Conservation (phyloP, 2,329 filamentous ascomycete genomes). For the Bipolaris oryzae region DNA sequence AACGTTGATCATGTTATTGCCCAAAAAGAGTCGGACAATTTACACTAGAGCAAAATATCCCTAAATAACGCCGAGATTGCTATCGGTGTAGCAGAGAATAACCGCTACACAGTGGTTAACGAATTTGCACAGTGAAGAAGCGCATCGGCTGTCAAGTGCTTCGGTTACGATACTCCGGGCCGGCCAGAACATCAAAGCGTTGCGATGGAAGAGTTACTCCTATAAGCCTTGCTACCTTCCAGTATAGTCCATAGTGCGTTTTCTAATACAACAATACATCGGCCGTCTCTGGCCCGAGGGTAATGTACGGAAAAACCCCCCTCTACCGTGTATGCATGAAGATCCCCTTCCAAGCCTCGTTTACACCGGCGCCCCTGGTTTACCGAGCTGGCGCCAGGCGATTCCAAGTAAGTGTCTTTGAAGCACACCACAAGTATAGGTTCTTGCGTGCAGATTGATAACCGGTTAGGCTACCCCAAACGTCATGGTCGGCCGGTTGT, state of each 20-base stretch:
- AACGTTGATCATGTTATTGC: too few species aligned
- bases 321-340: slow-evolving; percentile 5
- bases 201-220: not conserved
- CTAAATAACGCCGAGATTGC: too few species aligned
- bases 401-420: not conserved
- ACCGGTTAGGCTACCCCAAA: slow-evolving; percentile 21
- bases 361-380: slow-evolving; percentile 1
- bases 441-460: slow-evolving; percentile 21
- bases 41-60: too few species aligned
- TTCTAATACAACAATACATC: slow-evolving; percentile 3
- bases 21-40: too few species aligned
- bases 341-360: slow-evolving; percentile 20
- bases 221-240: not conserved
- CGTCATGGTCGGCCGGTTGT: slow-evolving; percentile 21
- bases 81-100: too few species aligned
- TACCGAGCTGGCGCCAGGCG: slow-evolving; percentile 16
- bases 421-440: slow-evolving; percentile 16
- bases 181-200: too few species aligned
- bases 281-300: slow-evolving; percentile 18
- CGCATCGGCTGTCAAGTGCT: too few species aligned
- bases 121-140: too few species aligned
- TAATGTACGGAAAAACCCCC: slow-evolving; percentile 16
- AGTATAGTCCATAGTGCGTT: not conserved
- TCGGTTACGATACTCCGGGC: too few species aligned
- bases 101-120: too few species aligned